A percentile compares a stretch with the other conserved stretches of the same genome.
Conservation (phyloP, 2,329 filamentous ascomycete genomes). For the Diaporthe caulivora region DNA sequence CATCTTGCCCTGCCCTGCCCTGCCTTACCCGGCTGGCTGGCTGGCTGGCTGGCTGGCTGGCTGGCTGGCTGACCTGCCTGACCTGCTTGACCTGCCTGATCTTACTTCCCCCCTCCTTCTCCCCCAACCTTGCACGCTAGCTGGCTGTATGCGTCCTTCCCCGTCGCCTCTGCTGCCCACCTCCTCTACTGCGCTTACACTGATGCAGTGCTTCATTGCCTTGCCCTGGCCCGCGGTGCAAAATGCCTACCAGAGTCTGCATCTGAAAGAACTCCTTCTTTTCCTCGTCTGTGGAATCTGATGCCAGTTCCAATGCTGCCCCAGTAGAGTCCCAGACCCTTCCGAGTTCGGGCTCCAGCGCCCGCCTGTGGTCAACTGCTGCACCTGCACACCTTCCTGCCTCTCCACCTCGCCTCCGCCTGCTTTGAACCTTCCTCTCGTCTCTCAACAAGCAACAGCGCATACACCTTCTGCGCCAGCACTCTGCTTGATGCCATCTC, state of each 20-base stretch:
- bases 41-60: too few species aligned
- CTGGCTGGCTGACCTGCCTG: neutral
- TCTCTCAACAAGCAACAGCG: neutral
- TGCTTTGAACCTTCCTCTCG: neutral
- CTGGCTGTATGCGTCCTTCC: too few species aligned
- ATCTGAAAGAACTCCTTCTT: slow-evolving; percentile 7
- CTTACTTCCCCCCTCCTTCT: too few species aligned
- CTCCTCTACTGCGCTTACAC: slow-evolving; percentile 1
- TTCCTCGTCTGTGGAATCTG: neutral
- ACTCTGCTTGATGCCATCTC: neutral
- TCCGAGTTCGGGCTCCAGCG: slow-evolving; percentile 27
- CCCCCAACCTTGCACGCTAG: too few species aligned
- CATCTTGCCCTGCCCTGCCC: neutral
- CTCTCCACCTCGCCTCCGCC: neutral
- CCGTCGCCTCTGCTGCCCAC: slow-evolving; percentile 1
- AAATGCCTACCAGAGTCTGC: slow-evolving; percentile 3
- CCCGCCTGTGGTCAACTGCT: slow-evolving; percentile 2
- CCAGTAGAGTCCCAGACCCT: neutral
- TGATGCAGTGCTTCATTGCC: neutral
- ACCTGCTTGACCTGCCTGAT: too few species aligned
- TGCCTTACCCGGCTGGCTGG: too few species aligned
- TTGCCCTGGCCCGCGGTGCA: neutral
- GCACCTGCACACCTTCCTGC: neutral
- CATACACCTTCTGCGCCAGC: neutral
- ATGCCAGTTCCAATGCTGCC: neutral